Conservation (phyloP, 2,329 filamentous ascomycete species). For the Nectriaceae sp. region DNA sequence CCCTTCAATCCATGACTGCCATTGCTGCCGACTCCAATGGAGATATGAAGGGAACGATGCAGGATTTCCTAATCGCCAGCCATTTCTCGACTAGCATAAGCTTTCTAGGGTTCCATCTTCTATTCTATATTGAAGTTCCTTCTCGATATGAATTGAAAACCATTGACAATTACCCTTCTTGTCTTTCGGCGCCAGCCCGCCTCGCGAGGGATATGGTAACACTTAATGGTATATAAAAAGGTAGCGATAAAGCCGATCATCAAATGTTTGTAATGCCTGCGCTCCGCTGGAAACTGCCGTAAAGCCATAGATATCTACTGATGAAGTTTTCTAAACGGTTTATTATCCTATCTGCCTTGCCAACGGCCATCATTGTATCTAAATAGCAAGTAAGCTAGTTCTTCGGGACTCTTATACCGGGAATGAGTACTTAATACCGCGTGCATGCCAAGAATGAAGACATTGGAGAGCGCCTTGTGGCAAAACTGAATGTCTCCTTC, state of each 20-base stretch:
- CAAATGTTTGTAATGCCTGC: conserved; percentile 5
- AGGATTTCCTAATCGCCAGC: conserved; percentile 7
- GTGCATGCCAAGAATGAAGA: conserved; percentile 1
- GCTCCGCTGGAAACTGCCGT: conserved; percentile 1
- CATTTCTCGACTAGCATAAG: conserved; percentile 6
- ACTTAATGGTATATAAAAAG: conserved; percentile 7
- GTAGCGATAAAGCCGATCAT: conserved; percentile 5
- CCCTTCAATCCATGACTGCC: conserved; percentile 8
- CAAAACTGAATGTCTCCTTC: conserved; percentile 6
- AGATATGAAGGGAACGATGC: conserved; percentile 9
- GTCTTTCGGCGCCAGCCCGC: conserved; percentile 7
- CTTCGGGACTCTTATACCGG: conserved; percentile 5
- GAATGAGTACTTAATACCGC: conserved; percentile 5
- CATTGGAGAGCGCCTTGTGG: conserved; percentile 5
- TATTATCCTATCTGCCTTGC: conserved; percentile 5
- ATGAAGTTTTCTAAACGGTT: conserved; percentile 10
- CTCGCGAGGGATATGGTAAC: conserved; percentile 7
- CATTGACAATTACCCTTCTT: conserved; percentile 8
- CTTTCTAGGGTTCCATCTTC: conserved; percentile 3
- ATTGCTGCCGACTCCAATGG: conserved; percentile 10
- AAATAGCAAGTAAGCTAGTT: conserved; percentile 5
- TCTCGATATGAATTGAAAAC: conserved; percentile 11
- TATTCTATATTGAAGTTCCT: not conserved
- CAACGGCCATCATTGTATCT: conserved; percentile 2
- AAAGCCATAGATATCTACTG: conserved; percentile 6